Conservation (phyloP, 2,329 filamentous ascomycete species). For the Cercospora berteroae region DNA sequence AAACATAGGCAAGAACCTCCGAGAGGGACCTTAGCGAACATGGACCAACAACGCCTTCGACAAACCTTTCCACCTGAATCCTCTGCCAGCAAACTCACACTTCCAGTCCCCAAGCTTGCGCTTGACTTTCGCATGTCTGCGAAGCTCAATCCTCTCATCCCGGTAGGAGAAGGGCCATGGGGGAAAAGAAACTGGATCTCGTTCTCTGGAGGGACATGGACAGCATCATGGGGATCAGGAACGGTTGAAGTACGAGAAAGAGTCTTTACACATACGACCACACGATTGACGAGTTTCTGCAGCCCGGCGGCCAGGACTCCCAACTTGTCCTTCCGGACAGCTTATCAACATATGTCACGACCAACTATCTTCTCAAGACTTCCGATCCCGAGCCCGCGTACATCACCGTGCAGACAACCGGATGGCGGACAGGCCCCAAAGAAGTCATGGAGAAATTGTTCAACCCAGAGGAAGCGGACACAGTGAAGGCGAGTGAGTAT, state of each 20-base stretch:
- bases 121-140: conserved; percentile 55
- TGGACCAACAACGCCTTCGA: conserved; percentile 16
- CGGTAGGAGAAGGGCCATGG: conserved; percentile 48
- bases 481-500: conserved; percentile 23
- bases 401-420: conserved; percentile 23
- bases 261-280: too few species aligned
- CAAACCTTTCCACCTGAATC: background rate
- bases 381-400: conserved; percentile 20
- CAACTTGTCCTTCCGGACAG: conserved; percentile 20
- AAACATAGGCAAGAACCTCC: background rate
- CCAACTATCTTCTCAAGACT: conserved; percentile 24
- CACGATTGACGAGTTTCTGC: background rate
- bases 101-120: conserved; percentile 49
- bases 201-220: conserved; percentile 53
- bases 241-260: conserved; percentile 43
- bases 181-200: conserved; percentile 54
- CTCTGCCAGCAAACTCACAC: conserved; percentile 13
- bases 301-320: conserved; percentile 25
- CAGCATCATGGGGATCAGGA: conserved; percentile 53
- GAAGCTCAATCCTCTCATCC: conserved; percentile 52
- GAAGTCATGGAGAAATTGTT: conserved; percentile 22
- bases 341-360: conserved; percentile 20
- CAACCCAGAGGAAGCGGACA: conserved; percentile 19
- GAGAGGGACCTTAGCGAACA: background rate
- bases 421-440: conserved; percentile 22